A percentile compares a stretch with the other conserved stretches of the same genome.
Conservation (phyloP, 108 stramenopile genomes). For the Aureococcus anophagefferens region DNA sequence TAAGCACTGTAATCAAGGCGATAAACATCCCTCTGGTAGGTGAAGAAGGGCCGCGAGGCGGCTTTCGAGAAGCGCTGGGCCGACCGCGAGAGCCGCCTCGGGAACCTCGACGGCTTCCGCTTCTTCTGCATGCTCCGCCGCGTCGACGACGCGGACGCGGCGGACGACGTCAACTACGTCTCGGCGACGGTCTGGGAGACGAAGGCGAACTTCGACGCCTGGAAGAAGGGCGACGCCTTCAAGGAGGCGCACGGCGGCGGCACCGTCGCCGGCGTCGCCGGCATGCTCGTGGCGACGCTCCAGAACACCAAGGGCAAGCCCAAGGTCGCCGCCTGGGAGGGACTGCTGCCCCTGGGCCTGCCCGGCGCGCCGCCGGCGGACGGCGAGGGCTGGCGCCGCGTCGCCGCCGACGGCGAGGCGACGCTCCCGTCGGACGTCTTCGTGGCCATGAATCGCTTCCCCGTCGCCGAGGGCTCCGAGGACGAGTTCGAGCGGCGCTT, state of each 20-base stretch:
- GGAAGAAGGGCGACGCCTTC: conserved; percentile 73
- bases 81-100: conserved; percentile 60
- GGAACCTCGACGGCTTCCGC: conserved; percentile 63
- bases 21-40: too few relatives aligned
- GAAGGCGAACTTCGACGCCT: conserved; percentile 68
- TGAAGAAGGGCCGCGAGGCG: not conserved
- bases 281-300: too few relatives aligned
- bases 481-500: conserved; percentile 62
- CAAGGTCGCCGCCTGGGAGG: too few relatives aligned
- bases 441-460: conserved; percentile 72
- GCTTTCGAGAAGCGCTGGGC: conserved; percentile 54
- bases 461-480: conserved; percentile 43
- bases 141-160: not conserved
- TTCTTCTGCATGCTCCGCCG: conserved; percentile 72
- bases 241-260: conserved; percentile 86
- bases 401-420: conserved; percentile 58
- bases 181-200: conserved; percentile 70
- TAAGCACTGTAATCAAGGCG: too few relatives aligned
- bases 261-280: too few relatives aligned
- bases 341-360: too few relatives aligned
- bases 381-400: conserved; percentile 72
- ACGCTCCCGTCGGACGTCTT: conserved; percentile 62
- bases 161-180: conserved; percentile 49
- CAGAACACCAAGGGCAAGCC: too few relatives aligned
- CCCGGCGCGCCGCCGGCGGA: too few relatives aligned